Conservation (phyloP, 2,329 filamentous ascomycete genomes). For the Geosmithia morbida region DNA sequence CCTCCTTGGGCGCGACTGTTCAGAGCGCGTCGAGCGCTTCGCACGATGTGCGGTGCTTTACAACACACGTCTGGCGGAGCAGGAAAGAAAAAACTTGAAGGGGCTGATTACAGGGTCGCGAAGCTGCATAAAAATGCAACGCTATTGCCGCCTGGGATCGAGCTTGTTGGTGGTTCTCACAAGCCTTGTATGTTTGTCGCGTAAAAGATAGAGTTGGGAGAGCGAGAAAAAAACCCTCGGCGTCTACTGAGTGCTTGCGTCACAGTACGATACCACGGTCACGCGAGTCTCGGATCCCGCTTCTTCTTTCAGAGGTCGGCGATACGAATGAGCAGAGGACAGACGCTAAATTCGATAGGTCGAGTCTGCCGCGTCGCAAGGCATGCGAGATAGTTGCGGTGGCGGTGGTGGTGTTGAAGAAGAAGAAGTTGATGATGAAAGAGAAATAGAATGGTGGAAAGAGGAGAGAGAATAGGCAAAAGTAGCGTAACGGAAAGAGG, state of each 20-base stretch:
- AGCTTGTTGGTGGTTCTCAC: background rate
- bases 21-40: background rate
- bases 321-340: background rate
- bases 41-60: constrained; percentile 1
- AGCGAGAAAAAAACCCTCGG: background rate
- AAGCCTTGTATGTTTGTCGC: background rate
- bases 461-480: too few relatives aligned
- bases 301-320: background rate
- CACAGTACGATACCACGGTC: background rate
- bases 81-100: background rate
- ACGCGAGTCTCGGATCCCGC: background rate
- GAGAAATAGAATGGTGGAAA: too few relatives aligned
- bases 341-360: background rate
- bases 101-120: background rate
- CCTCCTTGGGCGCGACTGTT: background rate
- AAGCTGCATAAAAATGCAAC: background rate
- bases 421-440: background rate
- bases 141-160: background rate
- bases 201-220: background rate
- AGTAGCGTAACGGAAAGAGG: background rate
- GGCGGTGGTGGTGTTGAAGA: background rate
- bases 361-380: background rate
- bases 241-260: background rate
- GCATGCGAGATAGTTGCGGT: background rate
- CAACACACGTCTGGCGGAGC: background rate